Evolutionary conservation across 768 basidiomycete genomes (phyloP), one percentile per base, ranked within the genome.

Genomic region (Trametes sanguinea): DNA sequence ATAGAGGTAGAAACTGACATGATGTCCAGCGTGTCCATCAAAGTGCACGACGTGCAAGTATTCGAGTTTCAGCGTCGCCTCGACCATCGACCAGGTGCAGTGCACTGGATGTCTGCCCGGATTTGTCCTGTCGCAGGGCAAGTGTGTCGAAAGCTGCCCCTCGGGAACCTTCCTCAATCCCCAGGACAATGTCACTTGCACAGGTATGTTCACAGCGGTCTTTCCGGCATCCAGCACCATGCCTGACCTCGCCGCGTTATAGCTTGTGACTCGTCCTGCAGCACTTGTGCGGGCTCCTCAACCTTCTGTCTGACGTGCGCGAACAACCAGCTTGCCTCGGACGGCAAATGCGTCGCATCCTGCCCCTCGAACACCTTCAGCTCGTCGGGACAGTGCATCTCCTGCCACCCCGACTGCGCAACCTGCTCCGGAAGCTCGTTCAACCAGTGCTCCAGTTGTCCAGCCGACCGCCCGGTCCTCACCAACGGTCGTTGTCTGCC

Each of bases 401-500:
- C 86, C 5, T 96, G 94, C 73, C 93, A 95, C 62, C 85, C 92
- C 0, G 94, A 95, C 70, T 96, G 94, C 69, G 85, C 84, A 14
- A 86, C 88, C 1, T 96, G 94, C 74, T 85, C 85, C 27, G 92
- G 92, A n/a, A 68, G 82, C 22, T 83, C 85, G 0, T 92, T 92
- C 76, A 85, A 84, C 69, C 87, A 94, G 70, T 96, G 94, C 74
- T 80, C 85, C 7, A 83, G 83, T 51, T 95, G 93, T 69, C 80
- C 85, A 35, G 68, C 85, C 30, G 75, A 78, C 22, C 83, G 86
- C 0, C 93, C 92, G 0, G 90, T 94, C 42, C 84, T 87, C 48
- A 83, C 83, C 42, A 85, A 83, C 56, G 91, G 91, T 30, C 82
- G 92, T 54, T 94, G 92, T 72, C 80, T 94, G 9, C 82, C 88